Percentiles rank a stretch among this genome's conserved stretches.
Conservation (phyloP, 2,329 filamentous ascomycete genomes). For the Colletotrichum tamarilloi region DNA sequence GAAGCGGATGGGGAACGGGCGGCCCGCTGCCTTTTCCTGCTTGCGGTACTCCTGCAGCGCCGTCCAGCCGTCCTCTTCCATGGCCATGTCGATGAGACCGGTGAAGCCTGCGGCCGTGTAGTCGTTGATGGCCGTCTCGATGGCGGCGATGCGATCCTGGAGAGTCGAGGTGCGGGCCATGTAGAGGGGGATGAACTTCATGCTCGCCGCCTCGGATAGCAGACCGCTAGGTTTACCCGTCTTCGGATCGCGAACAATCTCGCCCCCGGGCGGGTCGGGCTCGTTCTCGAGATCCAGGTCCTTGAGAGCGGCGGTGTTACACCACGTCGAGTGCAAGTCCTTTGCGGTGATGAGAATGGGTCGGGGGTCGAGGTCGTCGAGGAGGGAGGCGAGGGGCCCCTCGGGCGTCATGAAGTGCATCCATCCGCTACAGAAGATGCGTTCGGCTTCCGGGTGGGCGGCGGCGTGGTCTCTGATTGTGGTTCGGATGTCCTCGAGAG, state of each 20-base stretch:
- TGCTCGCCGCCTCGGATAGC: conserved; percentile 61
- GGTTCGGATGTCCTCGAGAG: conserved; percentile 59
- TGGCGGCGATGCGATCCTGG: conserved; percentile 58
- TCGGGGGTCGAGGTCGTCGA: conserved; percentile 62
- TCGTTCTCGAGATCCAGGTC: conserved; percentile 60
- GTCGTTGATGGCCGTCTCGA: conserved; percentile 57
- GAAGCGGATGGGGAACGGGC: conserved; percentile 56
- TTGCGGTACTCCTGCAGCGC: conserved; percentile 51
- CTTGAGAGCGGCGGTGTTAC: conserved; percentile 60
- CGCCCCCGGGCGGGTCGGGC: conserved; percentile 54
- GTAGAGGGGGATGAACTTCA: conserved; percentile 58
- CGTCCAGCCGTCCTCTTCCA: conserved; percentile 67
- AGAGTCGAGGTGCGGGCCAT: conserved; percentile 59
- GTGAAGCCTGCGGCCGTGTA: conserved; percentile 65
- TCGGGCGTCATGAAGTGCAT: conserved; percentile 66
- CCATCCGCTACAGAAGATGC: conserved; percentile 65
- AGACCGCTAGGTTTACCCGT: conserved; percentile 60
- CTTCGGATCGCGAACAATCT: conserved; percentile 58
- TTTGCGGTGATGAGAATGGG: conserved; percentile 68
- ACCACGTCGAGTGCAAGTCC: conserved; percentile 68
- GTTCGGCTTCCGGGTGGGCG: conserved; percentile 52
- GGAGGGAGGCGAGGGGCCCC: conserved; percentile 58
- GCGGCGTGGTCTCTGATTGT: conserved; percentile 57
- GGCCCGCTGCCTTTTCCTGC: conserved; percentile 46
- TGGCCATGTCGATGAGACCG: conserved; percentile 68